Evolutionary conservation across 257 asterid genomes (phyloP).

Genomic region (Echium plantagineum): DNA sequence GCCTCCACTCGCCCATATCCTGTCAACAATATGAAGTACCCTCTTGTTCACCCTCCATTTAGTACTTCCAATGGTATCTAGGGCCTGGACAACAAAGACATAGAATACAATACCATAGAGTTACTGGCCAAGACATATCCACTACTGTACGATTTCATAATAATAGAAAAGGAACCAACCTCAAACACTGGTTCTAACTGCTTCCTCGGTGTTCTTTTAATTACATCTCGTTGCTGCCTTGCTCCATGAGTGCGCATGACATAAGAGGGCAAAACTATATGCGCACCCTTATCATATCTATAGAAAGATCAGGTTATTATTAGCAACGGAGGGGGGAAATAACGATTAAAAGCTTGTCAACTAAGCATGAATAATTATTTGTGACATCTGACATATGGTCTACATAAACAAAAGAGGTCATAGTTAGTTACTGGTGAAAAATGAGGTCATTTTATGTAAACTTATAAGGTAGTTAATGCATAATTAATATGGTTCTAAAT

Average conservation of each 20-base stretch:
- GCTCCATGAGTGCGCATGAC: slow-evolving; percentile 98
- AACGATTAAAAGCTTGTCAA: slow-evolving; percentile 1
- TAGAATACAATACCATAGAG: not conserved
- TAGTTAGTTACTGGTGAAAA: not conserved
- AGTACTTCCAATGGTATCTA: slow-evolving; percentile 90
- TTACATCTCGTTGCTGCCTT: slow-evolving; percentile 78
- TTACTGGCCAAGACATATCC: not conserved
- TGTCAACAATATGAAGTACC: slow-evolving; percentile 63
- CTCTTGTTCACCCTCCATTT: slow-evolving; percentile 91
- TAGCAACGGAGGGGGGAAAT: not conserved
- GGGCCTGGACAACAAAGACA: slow-evolving; percentile 45
- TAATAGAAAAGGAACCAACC: slow-evolving; percentile 30
- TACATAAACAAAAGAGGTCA: not conserved
- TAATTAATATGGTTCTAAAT: not conserved
- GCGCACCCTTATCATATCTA: slow-evolving; percentile 90
- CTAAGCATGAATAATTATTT: not conserved
- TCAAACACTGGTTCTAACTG: slow-evolving; percentile 69
- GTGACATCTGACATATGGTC: not conserved
- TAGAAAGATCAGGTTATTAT: slow-evolving; percentile 5
- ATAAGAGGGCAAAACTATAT: slow-evolving; percentile 72
- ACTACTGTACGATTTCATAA: slow-evolving; percentile 2
- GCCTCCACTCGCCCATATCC: slow-evolving; percentile 95
- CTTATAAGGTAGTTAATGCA: too few species aligned
- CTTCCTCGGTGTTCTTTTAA: slow-evolving; percentile 51
- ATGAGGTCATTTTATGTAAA: too few species aligned